Evolutionary conservation across 805 yeast genomes (phyloP), one percentile per base, ranked within the genome.

Genomic region (Kazachstania psychrophila): DNA sequence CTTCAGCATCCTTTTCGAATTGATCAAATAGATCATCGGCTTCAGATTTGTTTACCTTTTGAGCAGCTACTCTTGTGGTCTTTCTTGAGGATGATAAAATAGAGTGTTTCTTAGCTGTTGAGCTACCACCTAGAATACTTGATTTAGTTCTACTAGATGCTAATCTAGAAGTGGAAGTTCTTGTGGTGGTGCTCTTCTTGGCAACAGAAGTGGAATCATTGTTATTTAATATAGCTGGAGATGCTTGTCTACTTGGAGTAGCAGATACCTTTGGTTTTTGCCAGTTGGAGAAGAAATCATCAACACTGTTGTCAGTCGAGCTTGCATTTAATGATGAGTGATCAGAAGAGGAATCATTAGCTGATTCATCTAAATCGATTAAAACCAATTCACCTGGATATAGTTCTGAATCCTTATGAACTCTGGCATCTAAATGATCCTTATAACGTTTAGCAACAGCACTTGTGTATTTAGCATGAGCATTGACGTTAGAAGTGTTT

Each of bases 281-380:
- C 92, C 95, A 88, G 55, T 77, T 79, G 37, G 92, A 73, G 63
- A 92, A 92, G 60, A 92, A 92, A 61, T 86, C 96, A 59, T 87
- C 95, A 18, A 70, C 71, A 22, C 74, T 67, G 32, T 65, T 69
- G 16, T 63, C 61, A 20, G 56, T 56, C 14, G 66, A 58, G 14
- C 51, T 54, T 24, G 48, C 43, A 4, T 30, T 30, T 13, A 30
- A 22, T n/a, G 61, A 55, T 4, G 69, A 58, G 12, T 44, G 44
- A 19, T 43, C 45, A 3, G 53, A 42, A 10, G 47, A 39, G 16
- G 51, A 44, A 5, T 47, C 54, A 24, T 49, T 56, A 8, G 36
- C 23, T 13, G 51, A 55, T 4, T 43, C 51, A 15, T 47, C 51
- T 5, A 42, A 18, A 24, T 51, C 56, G 16, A 24, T 34, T 18